phyloP scores from a whole-genome alignment of 352 stramenopile species.

The Phytophthora quininea region DNA sequence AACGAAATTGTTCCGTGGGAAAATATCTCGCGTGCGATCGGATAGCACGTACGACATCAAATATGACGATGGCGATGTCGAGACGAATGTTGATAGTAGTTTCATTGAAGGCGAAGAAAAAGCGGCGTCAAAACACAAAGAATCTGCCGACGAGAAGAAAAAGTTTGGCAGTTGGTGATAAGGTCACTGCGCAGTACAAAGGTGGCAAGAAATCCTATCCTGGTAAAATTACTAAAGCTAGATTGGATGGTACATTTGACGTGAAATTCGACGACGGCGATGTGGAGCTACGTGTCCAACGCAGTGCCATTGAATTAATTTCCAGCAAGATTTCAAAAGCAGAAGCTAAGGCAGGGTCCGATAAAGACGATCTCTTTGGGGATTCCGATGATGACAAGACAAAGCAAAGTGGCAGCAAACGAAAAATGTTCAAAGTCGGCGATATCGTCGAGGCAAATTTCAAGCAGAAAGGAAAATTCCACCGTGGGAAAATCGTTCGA shows the following conservation, averaged over 20 bases:
- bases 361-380: conserved; percentile 37
- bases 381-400: conserved; percentile 27
- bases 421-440: conserved; percentile 28
- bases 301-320: conserved; percentile 19
- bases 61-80: conserved; percentile 66
- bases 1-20: conserved; percentile 46
- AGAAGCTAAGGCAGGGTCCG: conserved; percentile 16
- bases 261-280: conserved; percentile 69
- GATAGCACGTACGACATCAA: conserved; percentile 77
- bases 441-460: conserved; percentile 43
- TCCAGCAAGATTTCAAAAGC: conserved; percentile 12
- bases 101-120: conserved; percentile 24
- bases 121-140: neutral
- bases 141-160: conserved; percentile 12
- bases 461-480: conserved; percentile 44
- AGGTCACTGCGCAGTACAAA: conserved; percentile 50
- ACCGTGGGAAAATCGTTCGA: conserved; percentile 35
- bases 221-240: conserved; percentile 49
- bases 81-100: conserved; percentile 36
- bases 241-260: conserved; percentile 66
- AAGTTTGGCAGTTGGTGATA: conserved; percentile 40
- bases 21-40: conserved; percentile 46
- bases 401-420: neutral
- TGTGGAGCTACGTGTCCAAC: conserved; percentile 36
- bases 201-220: conserved; percentile 40